Conservation (phyloP, 768 basidiomycete species). For the Auriscalpium microsporum region DNA sequence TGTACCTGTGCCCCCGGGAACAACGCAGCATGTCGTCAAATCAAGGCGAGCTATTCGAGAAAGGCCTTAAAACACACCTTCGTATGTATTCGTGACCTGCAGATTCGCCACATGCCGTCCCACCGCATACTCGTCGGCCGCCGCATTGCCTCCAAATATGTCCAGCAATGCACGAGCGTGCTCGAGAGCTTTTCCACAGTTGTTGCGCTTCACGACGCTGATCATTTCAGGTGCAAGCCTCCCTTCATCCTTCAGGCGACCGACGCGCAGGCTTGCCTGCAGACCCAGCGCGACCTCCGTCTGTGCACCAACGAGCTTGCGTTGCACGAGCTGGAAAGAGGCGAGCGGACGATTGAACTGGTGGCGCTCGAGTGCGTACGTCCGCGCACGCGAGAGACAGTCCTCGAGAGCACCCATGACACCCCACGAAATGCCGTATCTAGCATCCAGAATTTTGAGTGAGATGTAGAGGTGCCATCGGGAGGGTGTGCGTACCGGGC, state of each 20-base stretch:
- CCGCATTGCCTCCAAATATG: conserved; percentile 90
- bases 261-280: conserved; percentile 63
- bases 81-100: conserved; percentile 95
- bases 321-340: conserved; percentile 95
- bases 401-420: conserved; percentile 95
- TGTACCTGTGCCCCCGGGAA: conserved; percentile 35
- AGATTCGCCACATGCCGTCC: conserved; percentile 92
- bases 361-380: conserved; percentile 81
- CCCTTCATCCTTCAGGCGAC: conserved; percentile 77
- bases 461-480: not conserved
- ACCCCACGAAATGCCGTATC: conserved; percentile 90
- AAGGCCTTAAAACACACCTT: conserved; percentile 41
- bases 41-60: not conserved
- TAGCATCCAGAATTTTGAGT: conserved; percentile 11
- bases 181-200: conserved; percentile 86
- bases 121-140: conserved; percentile 91
- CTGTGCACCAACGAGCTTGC: conserved; percentile 93
- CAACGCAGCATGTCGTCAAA: not conserved
- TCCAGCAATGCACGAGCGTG: conserved; percentile 79
- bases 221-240: conserved; percentile 84
- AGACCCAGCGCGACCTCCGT: conserved; percentile 77
- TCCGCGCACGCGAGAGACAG: conserved; percentile 67
- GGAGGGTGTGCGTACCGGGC: conserved; percentile 42
- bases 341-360: conserved; percentile 89
- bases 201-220: conserved; percentile 90